A percentile compares a stretch with the other conserved stretches of the same genome.
Conservation (phyloP, 2,329 filamentous ascomycete genomes). For the Cladosporium sp. region DNA sequence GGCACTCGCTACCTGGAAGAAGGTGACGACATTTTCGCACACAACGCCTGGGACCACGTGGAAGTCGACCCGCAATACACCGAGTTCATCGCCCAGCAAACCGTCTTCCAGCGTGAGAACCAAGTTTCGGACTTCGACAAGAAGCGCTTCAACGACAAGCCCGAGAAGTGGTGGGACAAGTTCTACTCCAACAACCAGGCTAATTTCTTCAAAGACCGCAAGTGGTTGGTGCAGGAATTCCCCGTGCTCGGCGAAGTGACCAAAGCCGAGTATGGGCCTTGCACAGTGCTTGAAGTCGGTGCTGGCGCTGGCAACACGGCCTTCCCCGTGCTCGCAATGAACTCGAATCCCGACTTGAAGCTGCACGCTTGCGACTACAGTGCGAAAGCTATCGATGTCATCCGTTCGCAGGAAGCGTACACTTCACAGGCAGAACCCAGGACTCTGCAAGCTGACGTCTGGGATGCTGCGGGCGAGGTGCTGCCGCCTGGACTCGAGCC, state of each 20-base stretch:
- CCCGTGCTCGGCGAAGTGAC: slow-evolving; percentile 80
- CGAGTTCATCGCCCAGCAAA: slow-evolving; percentile 81
- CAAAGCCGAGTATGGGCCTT: slow-evolving; percentile 65
- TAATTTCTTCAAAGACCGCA: slow-evolving; percentile 98
- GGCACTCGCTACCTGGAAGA: slow-evolving; percentile 82
- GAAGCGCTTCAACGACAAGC: slow-evolving; percentile 81
- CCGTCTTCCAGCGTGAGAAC: slow-evolving; percentile 76
- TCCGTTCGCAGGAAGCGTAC: slow-evolving; percentile 78
- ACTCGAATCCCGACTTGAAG: slow-evolving; percentile 77
- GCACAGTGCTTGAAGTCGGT: slow-evolving; percentile 82
- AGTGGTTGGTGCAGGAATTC: slow-evolving; percentile 96
- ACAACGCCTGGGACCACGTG: slow-evolving; percentile 99
- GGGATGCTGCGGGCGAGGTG: slow-evolving; percentile 73
- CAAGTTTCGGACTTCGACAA: slow-evolving; percentile 94
- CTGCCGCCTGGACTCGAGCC: slow-evolving; percentile 76
- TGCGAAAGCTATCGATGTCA: slow-evolving; percentile 90
- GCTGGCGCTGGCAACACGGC: slow-evolving; percentile 96
- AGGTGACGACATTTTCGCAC: slow-evolving; percentile 88
- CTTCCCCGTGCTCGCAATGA: slow-evolving; percentile 83
- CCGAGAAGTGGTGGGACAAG: slow-evolving; percentile 95
- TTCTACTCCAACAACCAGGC: slow-evolving; percentile 98
- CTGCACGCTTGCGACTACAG: slow-evolving; percentile 96
- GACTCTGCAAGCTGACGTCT: slow-evolving; percentile 84
- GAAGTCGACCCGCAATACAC: slow-evolving; percentile 87
- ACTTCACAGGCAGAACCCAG: slow-evolving; percentile 48